Base-by-base conservation (phyloP, 129 eudicot genomes). In the Tagetes patula region DNA sequence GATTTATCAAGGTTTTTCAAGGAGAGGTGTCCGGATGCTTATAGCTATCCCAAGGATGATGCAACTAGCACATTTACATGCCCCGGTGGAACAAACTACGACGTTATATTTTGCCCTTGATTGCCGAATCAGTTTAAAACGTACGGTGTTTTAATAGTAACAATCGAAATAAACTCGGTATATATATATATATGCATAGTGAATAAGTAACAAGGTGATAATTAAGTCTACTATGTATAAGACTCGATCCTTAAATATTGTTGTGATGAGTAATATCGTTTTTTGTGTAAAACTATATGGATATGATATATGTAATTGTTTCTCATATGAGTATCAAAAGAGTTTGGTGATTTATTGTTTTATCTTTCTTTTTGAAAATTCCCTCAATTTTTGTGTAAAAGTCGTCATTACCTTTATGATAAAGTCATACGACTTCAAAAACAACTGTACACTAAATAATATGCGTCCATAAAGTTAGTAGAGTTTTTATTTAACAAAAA, bases 51-150 rank as follows among this genome's bases (percentile, higher is more conserved):
- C 41, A 65, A 75, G 67, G 86, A 84, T 79, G 88, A 84, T 73
- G 47, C 0, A 1, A 71, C 91, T 4, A 78, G 79, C 70, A 72
- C 82, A 1, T 84, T 84, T 40, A 67, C 88, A 34, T 87, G 88
- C 70, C 86, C 91, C 2, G 77, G 76, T 31, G 91, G 91, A 3
- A 84, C 91, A 45, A 79, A 84, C 68, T 87, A 84, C 38, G 60
- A 37, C 55, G 86, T 87, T 54, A 77, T 84, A 1, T 87, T 87
- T 33, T 84, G 88, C 56, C 87, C 90, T 12, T 61, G 27, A 11
- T 12, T 61, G 36, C 6, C 20, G 13, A 34, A 61, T 61, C 45
- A 34, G 36, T 11, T 3, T 34, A 61, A 10, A 7, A n/a, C n/a
- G n/a, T n/a, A 70, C 1, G 34, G 8, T 50, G 4, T 6, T n/a